phyloP scores from a whole-genome alignment of 106 monocot species.

The Dioscorea zingiberensis region DNA sequence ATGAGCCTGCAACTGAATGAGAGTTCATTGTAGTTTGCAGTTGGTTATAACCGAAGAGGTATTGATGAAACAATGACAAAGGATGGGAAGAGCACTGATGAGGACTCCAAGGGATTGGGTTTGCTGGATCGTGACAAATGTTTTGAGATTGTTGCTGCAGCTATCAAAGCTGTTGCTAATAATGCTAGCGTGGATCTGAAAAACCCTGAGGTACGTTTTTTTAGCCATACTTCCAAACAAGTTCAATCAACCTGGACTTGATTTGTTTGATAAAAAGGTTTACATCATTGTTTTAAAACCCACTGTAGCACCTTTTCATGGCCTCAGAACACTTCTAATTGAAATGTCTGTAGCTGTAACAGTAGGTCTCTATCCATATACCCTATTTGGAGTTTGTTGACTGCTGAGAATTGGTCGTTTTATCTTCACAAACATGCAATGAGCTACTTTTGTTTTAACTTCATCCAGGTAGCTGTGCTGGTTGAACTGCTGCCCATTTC shows the following conservation, averaged over 20 bases:
- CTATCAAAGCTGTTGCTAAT: slow-evolving; percentile 60
- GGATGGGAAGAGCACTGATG: slow-evolving; percentile 13
- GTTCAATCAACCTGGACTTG: too few species aligned
- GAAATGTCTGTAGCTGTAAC: too few species aligned
- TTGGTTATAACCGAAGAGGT: slow-evolving; percentile 89
- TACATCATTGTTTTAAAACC: too few species aligned
- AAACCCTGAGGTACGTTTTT: slow-evolving; percentile 69
- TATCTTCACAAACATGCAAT: background rate
- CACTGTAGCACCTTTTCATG: too few species aligned
- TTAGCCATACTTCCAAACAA: background rate
- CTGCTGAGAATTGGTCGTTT: too few species aligned
- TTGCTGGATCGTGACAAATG: slow-evolving; percentile 71
- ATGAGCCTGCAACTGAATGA: too few species aligned
- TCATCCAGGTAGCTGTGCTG: slow-evolving; percentile 58
- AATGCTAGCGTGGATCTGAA: slow-evolving; percentile 85
- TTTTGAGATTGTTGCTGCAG: slow-evolving; percentile 72
- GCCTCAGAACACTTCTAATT: too few species aligned
- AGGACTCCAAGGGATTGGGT: slow-evolving; percentile 12
- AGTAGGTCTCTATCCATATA: too few species aligned
- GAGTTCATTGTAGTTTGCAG: slow-evolving; percentile 70
- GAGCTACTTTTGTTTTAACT: background rate
- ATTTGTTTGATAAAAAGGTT: too few species aligned
- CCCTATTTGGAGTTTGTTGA: too few species aligned
- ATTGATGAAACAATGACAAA: slow-evolving; percentile 58
- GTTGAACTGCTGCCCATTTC: slow-evolving; percentile 75